A percentile compares a stretch with the other conserved stretches of the same genome.
These are phyloP conservation scores for Yamadazyma scolyti DNA, from an alignment of 805 yeast genomes.

Conservation along the genomic window DNA sequence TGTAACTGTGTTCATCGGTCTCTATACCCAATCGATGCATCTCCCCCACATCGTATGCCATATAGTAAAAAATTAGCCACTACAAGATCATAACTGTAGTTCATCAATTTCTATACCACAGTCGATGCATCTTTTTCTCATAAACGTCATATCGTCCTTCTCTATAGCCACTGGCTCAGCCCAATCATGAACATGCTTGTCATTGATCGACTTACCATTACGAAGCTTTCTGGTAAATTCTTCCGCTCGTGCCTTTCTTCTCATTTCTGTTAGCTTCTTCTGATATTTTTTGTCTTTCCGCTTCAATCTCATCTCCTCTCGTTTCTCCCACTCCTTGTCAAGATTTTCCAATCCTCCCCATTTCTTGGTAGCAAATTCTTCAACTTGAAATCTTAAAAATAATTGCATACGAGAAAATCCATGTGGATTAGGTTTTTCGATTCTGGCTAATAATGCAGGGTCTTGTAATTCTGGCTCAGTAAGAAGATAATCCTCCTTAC, in stretches of 20 bases:
- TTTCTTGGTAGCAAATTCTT: constrained; percentile 84
- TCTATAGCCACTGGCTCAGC: constrained; percentile 32
- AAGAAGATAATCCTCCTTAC: constrained; percentile 83
- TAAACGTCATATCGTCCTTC: constrained; percentile 23
- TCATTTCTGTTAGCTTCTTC: constrained; percentile 77
- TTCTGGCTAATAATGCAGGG: constrained; percentile 57
- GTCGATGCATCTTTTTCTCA: constrained; percentile 62
- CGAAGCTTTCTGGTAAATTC: constrained; percentile 71
- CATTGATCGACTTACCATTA: constrained; percentile 50
- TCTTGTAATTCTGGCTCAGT: constrained; percentile 93
- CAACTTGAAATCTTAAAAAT: constrained; percentile 87
- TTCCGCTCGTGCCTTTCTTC: constrained; percentile 89
- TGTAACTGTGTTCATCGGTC: too few relatives aligned
- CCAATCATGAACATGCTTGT: constrained; percentile 75
- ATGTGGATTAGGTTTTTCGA: constrained; percentile 94
- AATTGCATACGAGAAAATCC: constrained; percentile 92
- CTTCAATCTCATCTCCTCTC: constrained; percentile 69
- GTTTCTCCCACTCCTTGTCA: constrained; percentile 87
- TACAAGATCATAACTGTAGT: constrained; percentile 44
- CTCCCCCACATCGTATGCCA: too few relatives aligned
- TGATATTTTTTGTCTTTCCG: constrained; percentile 78
- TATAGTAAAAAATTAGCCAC: too few relatives aligned
- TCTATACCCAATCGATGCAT: too few relatives aligned
- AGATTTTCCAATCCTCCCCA: constrained; percentile 91
- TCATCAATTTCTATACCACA: constrained; percentile 89